A percentile compares a stretch with the other conserved stretches of the same genome.
Conservation (phyloP, 1,284 basidiomycete species). For the Volvariella volvacea region DNA sequence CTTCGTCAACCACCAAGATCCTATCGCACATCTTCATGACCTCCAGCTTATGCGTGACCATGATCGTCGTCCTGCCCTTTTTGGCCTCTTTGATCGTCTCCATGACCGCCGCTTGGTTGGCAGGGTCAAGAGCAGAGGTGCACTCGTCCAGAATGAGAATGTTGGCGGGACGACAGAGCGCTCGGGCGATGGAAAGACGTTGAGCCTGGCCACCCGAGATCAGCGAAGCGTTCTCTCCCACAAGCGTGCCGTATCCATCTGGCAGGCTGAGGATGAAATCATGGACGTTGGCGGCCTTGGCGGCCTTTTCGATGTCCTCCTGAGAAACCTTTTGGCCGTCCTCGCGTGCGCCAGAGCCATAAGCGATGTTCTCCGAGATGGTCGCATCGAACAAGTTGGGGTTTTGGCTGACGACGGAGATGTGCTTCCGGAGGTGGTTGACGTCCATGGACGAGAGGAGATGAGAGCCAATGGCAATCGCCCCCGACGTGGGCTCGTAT, state of each 20-base stretch:
- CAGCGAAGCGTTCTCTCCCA: slow-evolving; percentile 85
- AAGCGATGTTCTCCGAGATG: slow-evolving; percentile 83
- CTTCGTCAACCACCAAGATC: slow-evolving; percentile 77
- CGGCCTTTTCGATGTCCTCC: slow-evolving; percentile 62
- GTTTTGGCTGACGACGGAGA: slow-evolving; percentile 82
- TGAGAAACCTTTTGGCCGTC: slow-evolving; percentile 37
- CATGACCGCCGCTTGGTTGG: slow-evolving; percentile 76
- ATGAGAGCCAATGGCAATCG: slow-evolving; percentile 50
- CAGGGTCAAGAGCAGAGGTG: slow-evolving; percentile 83
- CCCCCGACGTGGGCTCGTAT: slow-evolving; percentile 72
- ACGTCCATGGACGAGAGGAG: slow-evolving; percentile 56
- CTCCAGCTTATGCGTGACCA: slow-evolving; percentile 90
- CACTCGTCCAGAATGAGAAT: slow-evolving; percentile 94
- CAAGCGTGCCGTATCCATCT: slow-evolving; percentile 76
- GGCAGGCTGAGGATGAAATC: slow-evolving; percentile 82
- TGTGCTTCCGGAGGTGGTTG: slow-evolving; percentile 70
- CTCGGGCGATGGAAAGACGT: slow-evolving; percentile 87
- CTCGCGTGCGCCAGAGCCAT: too few species aligned
- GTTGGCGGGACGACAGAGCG: slow-evolving; percentile 63
- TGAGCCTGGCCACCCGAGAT: slow-evolving; percentile 96
- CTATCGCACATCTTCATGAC: slow-evolving; percentile 93
- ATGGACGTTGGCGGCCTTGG: slow-evolving; percentile 74
- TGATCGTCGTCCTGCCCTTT: slow-evolving; percentile 72
- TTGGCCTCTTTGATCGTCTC: slow-evolving; percentile 67
- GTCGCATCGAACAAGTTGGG: slow-evolving; percentile 84